Evolutionary conservation across 75 land plant species (phyloP).

Genomic region (Isoetes taiwanensis): DNA sequence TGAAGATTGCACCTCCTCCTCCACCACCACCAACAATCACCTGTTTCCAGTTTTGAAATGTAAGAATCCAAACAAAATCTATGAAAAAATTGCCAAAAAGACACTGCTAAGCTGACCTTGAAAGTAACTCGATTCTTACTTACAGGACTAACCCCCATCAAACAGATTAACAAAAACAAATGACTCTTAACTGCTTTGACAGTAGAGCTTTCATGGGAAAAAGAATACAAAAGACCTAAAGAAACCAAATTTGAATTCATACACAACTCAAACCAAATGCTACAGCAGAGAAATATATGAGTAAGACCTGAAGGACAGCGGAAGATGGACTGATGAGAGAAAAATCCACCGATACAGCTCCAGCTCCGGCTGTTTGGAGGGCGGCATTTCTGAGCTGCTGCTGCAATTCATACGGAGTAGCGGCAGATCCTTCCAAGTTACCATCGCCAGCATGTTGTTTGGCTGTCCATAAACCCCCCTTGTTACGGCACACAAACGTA

Average conservation of each 20-base stretch:
- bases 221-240: too few species aligned
- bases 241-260: too few species aligned
- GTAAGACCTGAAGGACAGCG: conserved; percentile 60
- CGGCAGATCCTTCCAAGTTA: conserved; percentile 52
- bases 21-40: conserved; percentile 57
- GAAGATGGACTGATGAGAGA: conserved; percentile 52
- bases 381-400: conserved; percentile 35
- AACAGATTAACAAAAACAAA: too few species aligned
- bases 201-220: too few species aligned
- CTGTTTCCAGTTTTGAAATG: conserved; percentile 32
- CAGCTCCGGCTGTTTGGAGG: conserved; percentile 42
- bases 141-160: too few species aligned
- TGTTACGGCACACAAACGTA: conserved; percentile 10
- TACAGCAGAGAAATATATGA: too few species aligned
- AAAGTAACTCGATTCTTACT: too few species aligned
- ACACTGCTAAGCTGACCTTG: too few species aligned
- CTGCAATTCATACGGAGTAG: conserved; percentile 43
- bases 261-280: too few species aligned
- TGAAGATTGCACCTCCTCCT: conserved; percentile 20
- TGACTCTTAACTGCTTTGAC: too few species aligned
- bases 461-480: conserved; percentile 46
- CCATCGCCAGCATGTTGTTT: conserved; percentile 65
- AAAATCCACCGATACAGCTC: conserved; percentile 55
- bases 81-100: too few species aligned
- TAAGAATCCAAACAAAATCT: too few species aligned